Conservation (phyloP, 192 early-diverging fungal genomes). For the Gryganskiella cystojenkinii region DNA sequence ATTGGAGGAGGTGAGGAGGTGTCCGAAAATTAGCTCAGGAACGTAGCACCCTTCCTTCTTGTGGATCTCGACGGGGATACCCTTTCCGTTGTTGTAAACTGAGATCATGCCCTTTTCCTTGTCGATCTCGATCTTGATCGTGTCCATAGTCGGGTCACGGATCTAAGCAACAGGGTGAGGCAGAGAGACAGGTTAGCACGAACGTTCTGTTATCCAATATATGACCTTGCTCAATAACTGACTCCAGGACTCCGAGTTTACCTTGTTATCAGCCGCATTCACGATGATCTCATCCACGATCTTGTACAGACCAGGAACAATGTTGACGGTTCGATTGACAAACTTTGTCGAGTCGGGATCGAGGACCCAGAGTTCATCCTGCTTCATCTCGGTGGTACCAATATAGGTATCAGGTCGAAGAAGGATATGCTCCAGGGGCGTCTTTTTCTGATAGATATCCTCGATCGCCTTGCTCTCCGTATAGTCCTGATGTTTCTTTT, state of each 20-base stretch:
- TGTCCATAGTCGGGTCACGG: conserved; percentile 89
- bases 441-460: conserved; percentile 96
- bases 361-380: conserved; percentile 89
- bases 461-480: conserved; percentile 67
- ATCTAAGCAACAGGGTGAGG: conserved; percentile 58
- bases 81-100: conserved; percentile 93
- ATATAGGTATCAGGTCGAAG: conserved; percentile 97
- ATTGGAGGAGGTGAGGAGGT: conserved; percentile 96
- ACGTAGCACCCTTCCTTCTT: conserved; percentile 90
- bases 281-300: conserved; percentile 99
- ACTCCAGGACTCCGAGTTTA: conserved; percentile 18
- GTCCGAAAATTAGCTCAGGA: conserved; percentile 97
- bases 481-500: conserved; percentile 32
- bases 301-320: conserved; percentile 95
- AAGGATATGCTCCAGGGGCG: conserved; percentile 95
- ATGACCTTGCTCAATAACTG: background rate
- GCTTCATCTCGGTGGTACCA: conserved; percentile 86
- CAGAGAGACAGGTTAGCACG: background rate
- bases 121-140: conserved; percentile 90
- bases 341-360: conserved; percentile 71
- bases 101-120: conserved; percentile 82
- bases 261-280: conserved; percentile 96
- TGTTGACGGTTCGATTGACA: conserved; percentile 70
- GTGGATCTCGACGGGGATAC: conserved; percentile 96
- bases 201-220: too few relatives aligned